phyloP scores from a whole-genome alignment of 2,329 filamentous ascomycete genomes.

The Aspergillus japonicus region DNA sequence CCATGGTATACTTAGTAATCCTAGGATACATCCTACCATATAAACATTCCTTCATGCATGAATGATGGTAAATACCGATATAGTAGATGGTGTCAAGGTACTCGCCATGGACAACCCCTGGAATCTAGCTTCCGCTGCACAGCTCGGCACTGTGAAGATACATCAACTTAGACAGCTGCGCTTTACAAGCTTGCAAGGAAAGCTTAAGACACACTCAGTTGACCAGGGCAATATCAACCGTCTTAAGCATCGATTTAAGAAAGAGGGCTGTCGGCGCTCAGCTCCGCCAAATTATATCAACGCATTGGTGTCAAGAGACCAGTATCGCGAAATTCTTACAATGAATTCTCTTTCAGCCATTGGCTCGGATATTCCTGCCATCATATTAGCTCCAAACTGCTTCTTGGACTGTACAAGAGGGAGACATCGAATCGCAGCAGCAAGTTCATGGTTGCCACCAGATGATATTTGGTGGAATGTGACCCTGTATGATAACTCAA shows the following conservation, averaged over 20 bases:
- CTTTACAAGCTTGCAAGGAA: slow-evolving; percentile 9
- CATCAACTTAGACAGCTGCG: slow-evolving; percentile 3
- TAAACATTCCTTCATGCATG: too few species aligned
- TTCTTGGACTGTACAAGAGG: slow-evolving; percentile 11
- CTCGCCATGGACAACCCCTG: too few species aligned
- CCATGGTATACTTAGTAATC: too few species aligned
- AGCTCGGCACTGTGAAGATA: not conserved
- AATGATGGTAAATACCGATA: too few species aligned
- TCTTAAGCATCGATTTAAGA: slow-evolving; percentile 14
- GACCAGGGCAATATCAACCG: slow-evolving; percentile 4
- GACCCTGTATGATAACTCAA: slow-evolving; percentile 10
- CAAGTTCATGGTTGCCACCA: slow-evolving; percentile 9
- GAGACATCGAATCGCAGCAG: slow-evolving; percentile 13
- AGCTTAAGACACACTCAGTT: slow-evolving; percentile 8
- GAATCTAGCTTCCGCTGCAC: too few species aligned
- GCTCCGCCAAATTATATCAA: slow-evolving; percentile 15
- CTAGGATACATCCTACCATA: too few species aligned
- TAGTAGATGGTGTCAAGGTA: too few species aligned
- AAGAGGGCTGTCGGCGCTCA: slow-evolving; percentile 15
- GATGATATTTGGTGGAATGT: slow-evolving; percentile 17
- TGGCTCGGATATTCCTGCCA: not conserved
- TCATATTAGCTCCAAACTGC: too few species aligned
- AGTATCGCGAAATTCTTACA: too few species aligned
- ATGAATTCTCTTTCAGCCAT: too few species aligned
- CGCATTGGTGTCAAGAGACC: not conserved